phyloP scores from a whole-genome alignment of 2,329 filamentous ascomycete genomes.

The Claviceps sp. region DNA sequence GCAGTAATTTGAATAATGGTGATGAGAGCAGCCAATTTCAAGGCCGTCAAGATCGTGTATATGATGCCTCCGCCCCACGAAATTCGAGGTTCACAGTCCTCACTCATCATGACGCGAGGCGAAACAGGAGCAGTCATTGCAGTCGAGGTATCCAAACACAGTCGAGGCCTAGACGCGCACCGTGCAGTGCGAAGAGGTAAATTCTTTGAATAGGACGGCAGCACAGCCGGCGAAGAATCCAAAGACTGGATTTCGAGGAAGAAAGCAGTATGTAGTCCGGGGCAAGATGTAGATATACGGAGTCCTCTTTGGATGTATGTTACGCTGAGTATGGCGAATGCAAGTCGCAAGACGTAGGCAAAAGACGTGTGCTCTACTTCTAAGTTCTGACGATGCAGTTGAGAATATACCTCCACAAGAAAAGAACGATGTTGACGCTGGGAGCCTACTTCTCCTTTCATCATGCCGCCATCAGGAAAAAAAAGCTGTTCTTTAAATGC shows the following conservation, averaged over 20 bases:
- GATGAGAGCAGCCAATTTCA: constrained; percentile 60
- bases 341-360: not conserved
- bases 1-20: constrained; percentile 61
- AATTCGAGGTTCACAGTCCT: constrained; percentile 35
- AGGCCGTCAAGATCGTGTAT: constrained; percentile 58
- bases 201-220: constrained; percentile 29
- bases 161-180: constrained; percentile 24
- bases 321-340: not conserved
- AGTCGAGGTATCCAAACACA: constrained; percentile 26
- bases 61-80: constrained; percentile 64
- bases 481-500: too few species aligned
- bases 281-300: not conserved
- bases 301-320: not conserved
- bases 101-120: constrained; percentile 25
- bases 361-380: too few species aligned
- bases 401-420: too few species aligned
- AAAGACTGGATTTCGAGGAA: constrained; percentile 21
- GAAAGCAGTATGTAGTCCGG: not conserved
- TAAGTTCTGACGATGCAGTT: too few species aligned
- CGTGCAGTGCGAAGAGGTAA: constrained; percentile 27
- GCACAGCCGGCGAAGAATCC: constrained; percentile 14
- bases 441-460: too few species aligned
- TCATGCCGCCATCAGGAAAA: too few species aligned
- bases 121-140: constrained; percentile 10
- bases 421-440: too few species aligned